A percentile compares a stretch with the other conserved stretches of the same genome.
phyloP scores from a whole-genome alignment of 1,284 basidiomycete genomes.

The Polyporus tsugae region DNA sequence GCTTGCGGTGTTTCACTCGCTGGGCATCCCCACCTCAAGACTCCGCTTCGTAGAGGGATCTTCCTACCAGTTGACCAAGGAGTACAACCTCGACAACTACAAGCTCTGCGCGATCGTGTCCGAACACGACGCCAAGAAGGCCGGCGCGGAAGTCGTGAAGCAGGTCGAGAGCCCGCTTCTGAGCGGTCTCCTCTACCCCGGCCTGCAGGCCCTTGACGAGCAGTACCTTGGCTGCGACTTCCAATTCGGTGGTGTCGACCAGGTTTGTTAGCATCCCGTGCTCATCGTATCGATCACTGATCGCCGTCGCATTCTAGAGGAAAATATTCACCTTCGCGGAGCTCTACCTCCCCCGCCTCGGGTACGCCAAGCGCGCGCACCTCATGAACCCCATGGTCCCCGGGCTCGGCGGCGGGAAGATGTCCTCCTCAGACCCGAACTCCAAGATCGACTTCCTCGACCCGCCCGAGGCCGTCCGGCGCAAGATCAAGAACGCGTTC shows the following conservation, averaged over 20 bases:
- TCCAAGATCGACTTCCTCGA: conserved; percentile 99
- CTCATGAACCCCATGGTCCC: conserved; percentile 99
- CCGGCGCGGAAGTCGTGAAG: conserved; percentile 99
- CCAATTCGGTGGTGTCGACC: conserved; percentile 98
- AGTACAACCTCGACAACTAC: conserved; percentile 98
- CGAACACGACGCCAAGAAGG: conserved; percentile 97
- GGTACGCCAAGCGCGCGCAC: conserved; percentile 95
- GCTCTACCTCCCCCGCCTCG: conserved; percentile 91
- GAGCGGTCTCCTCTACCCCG: conserved; percentile 94
- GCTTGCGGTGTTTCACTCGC: conserved; percentile 83
- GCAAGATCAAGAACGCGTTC: conserved; percentile 93
- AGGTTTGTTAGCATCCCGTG: conserved; percentile 57
- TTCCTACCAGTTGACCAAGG: conserved; percentile 89
- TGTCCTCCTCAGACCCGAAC: conserved; percentile 98
- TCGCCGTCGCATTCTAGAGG: conserved; percentile 59
- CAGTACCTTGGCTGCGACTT: conserved; percentile 97
- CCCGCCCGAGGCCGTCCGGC: conserved; percentile 81
- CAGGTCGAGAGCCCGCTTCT: conserved; percentile 94
- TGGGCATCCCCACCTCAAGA: conserved; percentile 91
- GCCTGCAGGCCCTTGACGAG: conserved; percentile 96
- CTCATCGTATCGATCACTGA: not conserved
- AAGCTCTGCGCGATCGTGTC: conserved; percentile 89
- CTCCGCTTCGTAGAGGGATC: conserved; percentile 91
- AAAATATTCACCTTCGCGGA: conserved; percentile 99
- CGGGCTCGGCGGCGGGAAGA: conserved; percentile 94